Evolutionary conservation across 2,329 filamentous ascomycete genomes (phyloP).

Genomic region (Fusarium caatingaense): DNA sequence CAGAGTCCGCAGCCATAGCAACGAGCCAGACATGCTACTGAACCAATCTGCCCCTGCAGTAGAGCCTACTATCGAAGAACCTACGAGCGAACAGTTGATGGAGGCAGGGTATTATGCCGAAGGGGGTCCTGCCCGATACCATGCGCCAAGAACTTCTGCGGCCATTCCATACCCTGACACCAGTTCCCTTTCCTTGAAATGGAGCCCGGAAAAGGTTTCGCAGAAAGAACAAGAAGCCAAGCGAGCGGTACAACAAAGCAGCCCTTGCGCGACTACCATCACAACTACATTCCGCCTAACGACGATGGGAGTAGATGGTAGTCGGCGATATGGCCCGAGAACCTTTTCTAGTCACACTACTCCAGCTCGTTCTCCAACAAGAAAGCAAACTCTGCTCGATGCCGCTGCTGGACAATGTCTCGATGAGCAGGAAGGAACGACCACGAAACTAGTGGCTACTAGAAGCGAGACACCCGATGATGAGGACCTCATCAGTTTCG

Average conservation of each 20-base stretch:
- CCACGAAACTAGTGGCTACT: not conserved
- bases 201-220: constrained; percentile 34
- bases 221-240: constrained; percentile 12
- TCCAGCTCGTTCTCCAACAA: not conserved
- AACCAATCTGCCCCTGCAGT: not conserved
- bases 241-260: not conserved
- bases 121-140: not conserved
- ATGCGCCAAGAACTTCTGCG: not conserved
- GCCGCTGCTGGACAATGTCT: constrained; percentile 10
- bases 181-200: constrained; percentile 23
- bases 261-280: not conserved
- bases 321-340: not conserved
- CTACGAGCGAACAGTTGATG: constrained; percentile 63
- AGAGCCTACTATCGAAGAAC: constrained; percentile 48
- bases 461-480: not conserved
- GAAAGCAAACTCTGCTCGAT: constrained; percentile 13
- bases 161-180: not conserved
- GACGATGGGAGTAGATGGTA: not conserved
- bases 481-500: constrained; percentile 30
- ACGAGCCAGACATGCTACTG: not conserved
- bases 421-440: not conserved
- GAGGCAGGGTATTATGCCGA: constrained; percentile 23
- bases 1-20: not conserved
- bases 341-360: constrained; percentile 1
- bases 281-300: constrained; percentile 3